Base-by-base conservation (phyloP, 2,329 filamentous ascomycete species). In the Bipolaris gigantea region DNA sequence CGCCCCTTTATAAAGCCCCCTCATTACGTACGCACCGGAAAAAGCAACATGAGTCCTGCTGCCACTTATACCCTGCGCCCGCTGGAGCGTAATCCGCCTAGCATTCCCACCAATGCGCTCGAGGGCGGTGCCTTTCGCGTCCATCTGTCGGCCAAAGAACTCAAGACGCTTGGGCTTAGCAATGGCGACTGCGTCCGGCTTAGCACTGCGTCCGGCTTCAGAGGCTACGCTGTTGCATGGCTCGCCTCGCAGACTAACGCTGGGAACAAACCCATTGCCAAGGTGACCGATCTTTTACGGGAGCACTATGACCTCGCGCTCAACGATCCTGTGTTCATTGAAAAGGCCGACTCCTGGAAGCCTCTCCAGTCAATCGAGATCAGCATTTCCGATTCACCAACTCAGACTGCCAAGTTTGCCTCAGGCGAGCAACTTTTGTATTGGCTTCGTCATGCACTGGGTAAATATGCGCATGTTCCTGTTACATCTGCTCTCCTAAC, bases 281-380 rank as follows among this genome's bases (percentile, higher is more conserved):
- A 79, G 84, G 90, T 77, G 87, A 76, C 89, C 19, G 87, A 89
- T 58, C 80, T 85, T 5, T 84, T 95, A 49, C 87, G 89, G 58
- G 87, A 89, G 33, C 82, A 85, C 6, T 89, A 89, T 61, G 85
- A 84, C 1, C 83, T 96, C 63, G 87, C 88, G 56, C 78, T 94
- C 4, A 15, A 69, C 15, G 71, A 73, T 23, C 59, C 60, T 7
- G 78, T 95, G 43, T 80, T 81, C 7, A 81, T 92, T 21, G 77
- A 81, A 2, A 81, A 76, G 57, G 79, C 82, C 47, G 62, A 68
- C 44, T 50, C 59, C 5, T 67, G 64, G 64, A 69, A 59, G 47
- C 60, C 66, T 39, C 60, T 73, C 18, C 61, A 67, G n/a, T 65
- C 62, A n/a, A 55, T 73, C n/a, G 59, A 62, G 23, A 50, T 73